phyloP scores from a whole-genome alignment of 2,329 filamentous ascomycete genomes.

The Phialophora tarda region DNA sequence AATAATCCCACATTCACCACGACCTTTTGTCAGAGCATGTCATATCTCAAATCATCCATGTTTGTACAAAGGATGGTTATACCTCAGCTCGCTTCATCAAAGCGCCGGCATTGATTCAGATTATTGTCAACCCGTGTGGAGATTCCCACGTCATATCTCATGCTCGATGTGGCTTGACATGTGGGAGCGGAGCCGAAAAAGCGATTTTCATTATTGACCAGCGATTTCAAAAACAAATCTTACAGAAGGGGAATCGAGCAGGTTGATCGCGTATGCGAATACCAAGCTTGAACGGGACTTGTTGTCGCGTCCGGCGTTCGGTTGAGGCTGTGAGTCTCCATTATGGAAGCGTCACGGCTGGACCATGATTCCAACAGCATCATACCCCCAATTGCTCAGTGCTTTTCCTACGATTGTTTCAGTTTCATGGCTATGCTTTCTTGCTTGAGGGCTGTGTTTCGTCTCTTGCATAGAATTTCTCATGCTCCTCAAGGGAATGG shows the following conservation, averaged over 20 bases:
- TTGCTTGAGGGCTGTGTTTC: constrained; percentile 21
- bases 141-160: neutral
- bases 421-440: constrained; percentile 17
- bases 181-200: constrained; percentile 5
- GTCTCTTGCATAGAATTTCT: constrained; percentile 35
- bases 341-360: constrained; percentile 19
- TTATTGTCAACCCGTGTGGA: constrained; percentile 14
- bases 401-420: constrained; percentile 23
- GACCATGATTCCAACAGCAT: constrained; percentile 33
- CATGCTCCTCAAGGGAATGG: constrained; percentile 12
- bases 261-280: neutral
- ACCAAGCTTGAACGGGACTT: neutral
- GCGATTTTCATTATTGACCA: constrained; percentile 5
- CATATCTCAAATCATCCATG: constrained; percentile 8
- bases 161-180: constrained; percentile 9
- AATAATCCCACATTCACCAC: constrained; percentile 3
- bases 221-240: neutral
- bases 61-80: constrained; percentile 10
- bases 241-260: neutral
- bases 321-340: neutral
- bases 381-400: constrained; percentile 29
- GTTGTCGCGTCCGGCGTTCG: constrained; percentile 9
- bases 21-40: constrained; percentile 19
- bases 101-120: constrained; percentile 3
- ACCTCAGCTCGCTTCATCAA: neutral